Conservation (phyloP, 1,139 yeast species). For the Pneumocystis jirovecii region DNA sequence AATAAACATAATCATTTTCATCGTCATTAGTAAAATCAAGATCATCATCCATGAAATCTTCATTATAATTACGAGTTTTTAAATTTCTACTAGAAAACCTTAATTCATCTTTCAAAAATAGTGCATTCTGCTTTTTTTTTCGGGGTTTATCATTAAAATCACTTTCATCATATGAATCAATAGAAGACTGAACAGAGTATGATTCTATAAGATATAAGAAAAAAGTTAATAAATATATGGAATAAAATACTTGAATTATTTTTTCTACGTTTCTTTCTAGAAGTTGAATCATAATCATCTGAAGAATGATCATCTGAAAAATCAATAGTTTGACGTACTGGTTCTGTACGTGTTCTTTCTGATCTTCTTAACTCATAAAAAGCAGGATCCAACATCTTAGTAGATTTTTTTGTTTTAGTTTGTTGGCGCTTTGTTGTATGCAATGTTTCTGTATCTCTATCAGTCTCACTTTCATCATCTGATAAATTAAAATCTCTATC, state of each 20-base stretch:
- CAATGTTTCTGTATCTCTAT: background rate
- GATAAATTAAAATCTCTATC: background rate
- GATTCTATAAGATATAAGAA: background rate
- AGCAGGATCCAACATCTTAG: background rate
- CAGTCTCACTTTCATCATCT: background rate
- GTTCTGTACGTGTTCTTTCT: background rate
- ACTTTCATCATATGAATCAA: background rate
- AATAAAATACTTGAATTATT: background rate
- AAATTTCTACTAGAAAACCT: background rate
- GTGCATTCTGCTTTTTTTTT: background rate
- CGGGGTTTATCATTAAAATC: background rate
- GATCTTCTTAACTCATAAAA: background rate
- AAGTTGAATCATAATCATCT: background rate
- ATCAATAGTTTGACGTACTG: background rate
- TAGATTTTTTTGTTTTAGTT: background rate
- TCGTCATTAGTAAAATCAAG: conserved; percentile 21
- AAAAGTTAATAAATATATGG: background rate
- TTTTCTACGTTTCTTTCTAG: background rate
- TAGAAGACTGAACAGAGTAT: background rate
- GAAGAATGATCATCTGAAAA: background rate
- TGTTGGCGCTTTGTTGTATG: background rate
- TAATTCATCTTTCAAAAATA: background rate
- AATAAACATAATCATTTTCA: conserved; percentile 20
- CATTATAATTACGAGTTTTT: background rate
- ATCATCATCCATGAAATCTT: conserved; percentile 13